These are phyloP conservation scores for Daucus carota DNA, from an alignment of 129 eudicot species.

Conservation along the genomic window DNA sequence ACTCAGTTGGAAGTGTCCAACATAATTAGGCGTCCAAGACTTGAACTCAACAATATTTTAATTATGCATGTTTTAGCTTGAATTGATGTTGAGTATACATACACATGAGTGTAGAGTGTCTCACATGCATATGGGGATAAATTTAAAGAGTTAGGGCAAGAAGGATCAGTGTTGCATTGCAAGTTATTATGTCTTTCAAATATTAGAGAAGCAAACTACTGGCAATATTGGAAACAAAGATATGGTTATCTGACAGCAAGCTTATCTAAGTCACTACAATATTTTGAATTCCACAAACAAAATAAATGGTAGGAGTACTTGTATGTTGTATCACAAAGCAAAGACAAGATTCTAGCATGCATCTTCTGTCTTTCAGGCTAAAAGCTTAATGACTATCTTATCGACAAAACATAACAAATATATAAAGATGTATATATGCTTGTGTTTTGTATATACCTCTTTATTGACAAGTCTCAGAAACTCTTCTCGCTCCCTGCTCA, in stretches of 20 bases:
- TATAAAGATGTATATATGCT: not conserved
- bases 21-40: not conserved
- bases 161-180: not conserved
- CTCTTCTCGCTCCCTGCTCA: conserved; percentile 57
- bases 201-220: not conserved
- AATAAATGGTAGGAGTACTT: not conserved
- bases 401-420: not conserved
- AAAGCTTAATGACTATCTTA: not conserved
- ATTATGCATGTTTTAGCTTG: not conserved
- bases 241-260: not conserved
- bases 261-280: not conserved
- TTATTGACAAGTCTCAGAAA: conserved; percentile 50
- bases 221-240: not conserved
- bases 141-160: not conserved
- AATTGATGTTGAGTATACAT: not conserved
- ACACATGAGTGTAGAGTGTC: not conserved
- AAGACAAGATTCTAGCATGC: not conserved
- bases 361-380: not conserved
- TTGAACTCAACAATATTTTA: too few species aligned
- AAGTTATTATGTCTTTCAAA: not conserved
- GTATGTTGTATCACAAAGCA: not conserved
- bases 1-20: not conserved
- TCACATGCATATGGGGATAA: not conserved
- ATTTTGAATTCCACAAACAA: not conserved
- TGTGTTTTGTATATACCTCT: conserved; percentile 25